These are phyloP conservation scores for Warburgia ugandensis DNA, from an alignment of 164 flowering plant species.

Conservation along the genomic window DNA sequence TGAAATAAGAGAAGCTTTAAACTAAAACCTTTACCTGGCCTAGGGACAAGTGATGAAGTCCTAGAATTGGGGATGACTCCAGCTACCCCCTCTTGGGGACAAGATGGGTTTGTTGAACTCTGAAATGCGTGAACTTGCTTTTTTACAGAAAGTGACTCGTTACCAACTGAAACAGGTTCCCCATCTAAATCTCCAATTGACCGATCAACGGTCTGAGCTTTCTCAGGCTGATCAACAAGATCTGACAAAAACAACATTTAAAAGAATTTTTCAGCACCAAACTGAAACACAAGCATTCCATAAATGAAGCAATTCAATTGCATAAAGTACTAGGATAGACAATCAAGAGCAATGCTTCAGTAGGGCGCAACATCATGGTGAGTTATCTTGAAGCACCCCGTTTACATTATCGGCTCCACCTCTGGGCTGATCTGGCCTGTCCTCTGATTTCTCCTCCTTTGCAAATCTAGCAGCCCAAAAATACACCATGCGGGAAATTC, in stretches of 20 bases:
- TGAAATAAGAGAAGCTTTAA: not conserved
- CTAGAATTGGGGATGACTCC: conserved; percentile 12
- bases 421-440: no score
- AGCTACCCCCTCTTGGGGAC: conserved; percentile 6
- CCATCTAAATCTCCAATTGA: conserved; percentile 13
- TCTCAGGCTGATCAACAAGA: conserved; percentile 33
- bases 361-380: no score
- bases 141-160: conserved; percentile 14
- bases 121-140: conserved; percentile 17
- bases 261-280: no score
- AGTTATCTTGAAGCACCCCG: no score
- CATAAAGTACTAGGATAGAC: no score
- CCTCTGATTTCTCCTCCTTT: no score
- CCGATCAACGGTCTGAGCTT: conserved; percentile 18
- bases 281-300: no score
- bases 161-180: conserved; percentile 4
- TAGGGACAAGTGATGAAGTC: conserved; percentile 7
- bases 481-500: no score
- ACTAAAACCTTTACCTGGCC: conserved; percentile 22
- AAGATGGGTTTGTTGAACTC: conserved; percentile 8
- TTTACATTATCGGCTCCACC: no score
- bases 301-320: no score
- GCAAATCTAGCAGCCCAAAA: no score
- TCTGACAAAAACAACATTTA: not conserved
- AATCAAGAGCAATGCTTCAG: no score